Evolutionary conservation across 345 rosid genomes (phyloP).

Genomic region (Triadica sebifera): DNA sequence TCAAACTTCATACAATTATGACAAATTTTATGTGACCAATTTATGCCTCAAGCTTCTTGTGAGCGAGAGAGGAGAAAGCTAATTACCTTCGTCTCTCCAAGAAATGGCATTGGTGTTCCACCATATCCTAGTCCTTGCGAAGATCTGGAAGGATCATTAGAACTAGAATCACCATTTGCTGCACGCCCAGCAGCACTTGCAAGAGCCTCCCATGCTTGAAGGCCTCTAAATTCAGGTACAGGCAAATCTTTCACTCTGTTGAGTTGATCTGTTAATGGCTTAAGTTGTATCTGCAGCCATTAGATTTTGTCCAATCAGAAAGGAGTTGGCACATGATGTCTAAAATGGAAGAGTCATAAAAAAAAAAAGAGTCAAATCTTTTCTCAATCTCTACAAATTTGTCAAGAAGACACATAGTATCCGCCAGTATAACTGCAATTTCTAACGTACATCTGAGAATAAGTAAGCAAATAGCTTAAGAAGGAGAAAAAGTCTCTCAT

Average conservation of each 20-base stretch:
- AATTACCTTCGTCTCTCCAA: constrained; percentile 81
- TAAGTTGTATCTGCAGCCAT: constrained; percentile 64
- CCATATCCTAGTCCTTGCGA: constrained; percentile 62
- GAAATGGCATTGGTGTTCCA: constrained; percentile 85
- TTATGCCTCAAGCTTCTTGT: too few relatives aligned
- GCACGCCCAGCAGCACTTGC: constrained; percentile 67
- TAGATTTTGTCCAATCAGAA: constrained; percentile 14
- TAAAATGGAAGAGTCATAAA: not conserved
- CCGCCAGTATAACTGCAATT: not conserved
- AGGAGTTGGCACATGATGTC: not conserved
- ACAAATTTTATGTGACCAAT: not conserved
- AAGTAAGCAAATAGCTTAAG: too few relatives aligned
- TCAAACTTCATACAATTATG: not conserved
- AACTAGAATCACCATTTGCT: constrained; percentile 51
- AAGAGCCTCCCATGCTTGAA: constrained; percentile 90
- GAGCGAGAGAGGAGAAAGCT: too few relatives aligned
- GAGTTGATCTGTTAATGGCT: constrained; percentile 73
- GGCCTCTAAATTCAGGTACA: constrained; percentile 69
- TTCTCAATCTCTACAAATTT: not conserved
- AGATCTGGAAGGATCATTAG: constrained; percentile 72
- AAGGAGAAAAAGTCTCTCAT: not conserved
- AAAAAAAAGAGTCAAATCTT: too few relatives aligned
- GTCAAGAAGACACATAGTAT: not conserved
- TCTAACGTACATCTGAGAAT: too few relatives aligned
- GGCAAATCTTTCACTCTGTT: constrained; percentile 75